Evolutionary conservation across 2,329 filamentous ascomycete genomes (phyloP).

Genomic region (Xylariaceae sp.): DNA sequence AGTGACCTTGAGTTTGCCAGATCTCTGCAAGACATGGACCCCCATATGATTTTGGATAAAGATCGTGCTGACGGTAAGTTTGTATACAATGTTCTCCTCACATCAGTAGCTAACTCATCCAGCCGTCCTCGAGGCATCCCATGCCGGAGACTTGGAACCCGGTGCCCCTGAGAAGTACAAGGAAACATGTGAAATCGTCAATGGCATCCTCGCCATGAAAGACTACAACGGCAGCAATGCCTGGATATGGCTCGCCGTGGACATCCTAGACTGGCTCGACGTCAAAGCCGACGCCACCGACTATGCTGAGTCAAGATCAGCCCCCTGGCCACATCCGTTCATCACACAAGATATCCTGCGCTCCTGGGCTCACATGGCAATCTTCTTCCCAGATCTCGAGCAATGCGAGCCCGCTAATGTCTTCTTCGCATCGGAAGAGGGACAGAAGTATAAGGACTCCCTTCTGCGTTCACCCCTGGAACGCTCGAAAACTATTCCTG

Average conservation of each 20-base stretch:
- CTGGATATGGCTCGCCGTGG: slow-evolving; percentile 30
- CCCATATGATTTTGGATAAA: slow-evolving; percentile 21
- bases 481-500: slow-evolving; percentile 35
- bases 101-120: slow-evolving; percentile 1
- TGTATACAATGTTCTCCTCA: not conserved
- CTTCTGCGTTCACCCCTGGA: slow-evolving; percentile 37
- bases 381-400: slow-evolving; percentile 35
- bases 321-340: slow-evolving; percentile 33
- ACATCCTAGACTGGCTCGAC: slow-evolving; percentile 28
- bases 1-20: slow-evolving; percentile 7
- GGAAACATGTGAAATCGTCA: slow-evolving; percentile 35
- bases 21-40: slow-evolving; percentile 14
- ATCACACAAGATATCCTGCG: slow-evolving; percentile 36
- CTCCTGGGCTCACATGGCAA: slow-evolving; percentile 34
- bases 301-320: slow-evolving; percentile 18
- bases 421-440: slow-evolving; percentile 35
- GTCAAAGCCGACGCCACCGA: slow-evolving; percentile 24
- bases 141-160: slow-evolving; percentile 40
- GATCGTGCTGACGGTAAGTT: slow-evolving; percentile 22
- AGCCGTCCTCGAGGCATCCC: slow-evolving; percentile 41
- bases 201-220: slow-evolving; percentile 27
- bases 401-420: slow-evolving; percentile 19
- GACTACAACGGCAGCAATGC: slow-evolving; percentile 9
- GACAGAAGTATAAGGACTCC: slow-evolving; percentile 33
- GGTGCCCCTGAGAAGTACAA: slow-evolving; percentile 35